Conservation (phyloP, 2,329 filamentous ascomycete genomes). For the Scedosporium minutisporum region DNA sequence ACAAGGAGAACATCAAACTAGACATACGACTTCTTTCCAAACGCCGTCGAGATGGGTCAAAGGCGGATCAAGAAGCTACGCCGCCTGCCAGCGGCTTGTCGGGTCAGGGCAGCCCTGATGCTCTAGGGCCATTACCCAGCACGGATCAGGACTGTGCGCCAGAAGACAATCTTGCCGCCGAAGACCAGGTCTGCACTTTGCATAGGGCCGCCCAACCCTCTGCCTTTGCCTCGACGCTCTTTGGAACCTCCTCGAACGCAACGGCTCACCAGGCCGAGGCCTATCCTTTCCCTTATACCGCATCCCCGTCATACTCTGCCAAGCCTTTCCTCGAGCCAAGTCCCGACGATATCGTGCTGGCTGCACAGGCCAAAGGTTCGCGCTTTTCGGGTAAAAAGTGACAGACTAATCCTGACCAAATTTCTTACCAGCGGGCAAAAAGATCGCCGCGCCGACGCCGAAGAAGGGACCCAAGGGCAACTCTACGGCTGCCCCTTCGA, state of each 20-base stretch:
- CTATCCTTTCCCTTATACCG: slow-evolving; percentile 39
- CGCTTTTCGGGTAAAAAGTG: slow-evolving; percentile 40
- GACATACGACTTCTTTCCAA: slow-evolving; percentile 12
- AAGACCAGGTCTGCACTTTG: neutral
- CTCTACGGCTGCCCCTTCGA: slow-evolving; percentile 12
- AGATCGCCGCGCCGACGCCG: slow-evolving; percentile 26
- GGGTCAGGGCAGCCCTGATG: neutral
- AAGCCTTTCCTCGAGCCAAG: slow-evolving; percentile 75
- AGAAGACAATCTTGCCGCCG: neutral
- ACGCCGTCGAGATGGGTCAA: slow-evolving; percentile 6
- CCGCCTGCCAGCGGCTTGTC: neutral
- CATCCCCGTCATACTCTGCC: slow-evolving; percentile 37
- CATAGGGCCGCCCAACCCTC: slow-evolving; percentile 29
- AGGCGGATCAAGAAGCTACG: neutral
- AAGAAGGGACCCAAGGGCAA: slow-evolving; percentile 31
- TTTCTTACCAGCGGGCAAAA: slow-evolving; percentile 41
- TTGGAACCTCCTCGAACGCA: slow-evolving; percentile 27
- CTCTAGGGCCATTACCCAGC: neutral
- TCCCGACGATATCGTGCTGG: slow-evolving; percentile 80
- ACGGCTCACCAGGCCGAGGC: slow-evolving; percentile 16
- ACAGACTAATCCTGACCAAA: slow-evolving; percentile 42
- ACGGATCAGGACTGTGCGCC: neutral
- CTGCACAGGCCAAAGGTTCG: slow-evolving; percentile 86
- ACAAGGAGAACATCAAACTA: slow-evolving; percentile 9
- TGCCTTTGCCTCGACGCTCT: slow-evolving; percentile 45